A percentile compares a stretch with the other conserved stretches of the same genome.
Evolutionary conservation across 2,329 filamentous ascomycete genomes (phyloP).

Genomic region (Coniosporium tulheliwenetii): DNA sequence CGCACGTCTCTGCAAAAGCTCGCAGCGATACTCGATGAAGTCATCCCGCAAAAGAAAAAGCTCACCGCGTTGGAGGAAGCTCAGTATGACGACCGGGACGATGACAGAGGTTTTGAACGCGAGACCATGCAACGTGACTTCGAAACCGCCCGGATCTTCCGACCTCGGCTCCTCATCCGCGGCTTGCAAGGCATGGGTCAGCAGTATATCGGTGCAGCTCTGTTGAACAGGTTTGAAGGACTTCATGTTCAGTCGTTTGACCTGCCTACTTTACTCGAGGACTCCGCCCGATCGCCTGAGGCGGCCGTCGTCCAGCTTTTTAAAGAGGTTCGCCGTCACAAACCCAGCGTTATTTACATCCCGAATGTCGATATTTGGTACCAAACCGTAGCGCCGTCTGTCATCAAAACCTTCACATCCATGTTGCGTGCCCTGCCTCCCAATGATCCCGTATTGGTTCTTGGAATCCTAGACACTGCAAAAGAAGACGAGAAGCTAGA

Average conservation of each 20-base stretch:
- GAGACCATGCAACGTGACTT: constrained; percentile 69
- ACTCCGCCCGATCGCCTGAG: constrained; percentile 66
- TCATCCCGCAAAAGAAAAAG: constrained; percentile 74
- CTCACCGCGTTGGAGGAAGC: constrained; percentile 86
- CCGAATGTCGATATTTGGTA: constrained; percentile 86
- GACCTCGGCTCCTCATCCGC: constrained; percentile 70
- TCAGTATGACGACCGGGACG: constrained; percentile 75
- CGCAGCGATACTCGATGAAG: constrained; percentile 50
- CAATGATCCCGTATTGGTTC: constrained; percentile 73
- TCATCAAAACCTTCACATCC: constrained; percentile 66
- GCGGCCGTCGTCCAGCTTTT: constrained; percentile 84
- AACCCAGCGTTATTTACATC: constrained; percentile 90
- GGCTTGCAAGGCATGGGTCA: constrained; percentile 89
- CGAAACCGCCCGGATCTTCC: constrained; percentile 73
- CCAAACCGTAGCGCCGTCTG: constrained; percentile 44
- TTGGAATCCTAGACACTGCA: constrained; percentile 67
- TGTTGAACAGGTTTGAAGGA: constrained; percentile 83
- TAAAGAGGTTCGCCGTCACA: constrained; percentile 81
- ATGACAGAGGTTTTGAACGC: constrained; percentile 68
- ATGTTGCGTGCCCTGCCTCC: constrained; percentile 73
- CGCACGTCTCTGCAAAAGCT: constrained; percentile 57
- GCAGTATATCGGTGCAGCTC: constrained; percentile 67
- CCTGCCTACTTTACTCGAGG: constrained; percentile 70
- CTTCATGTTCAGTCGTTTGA: constrained; percentile 93
- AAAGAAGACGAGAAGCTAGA: constrained; percentile 41